These are phyloP conservation scores for Drechslerella stenobrocha DNA, from an alignment of 2,329 filamentous ascomycete genomes.

Conservation along the genomic window DNA sequence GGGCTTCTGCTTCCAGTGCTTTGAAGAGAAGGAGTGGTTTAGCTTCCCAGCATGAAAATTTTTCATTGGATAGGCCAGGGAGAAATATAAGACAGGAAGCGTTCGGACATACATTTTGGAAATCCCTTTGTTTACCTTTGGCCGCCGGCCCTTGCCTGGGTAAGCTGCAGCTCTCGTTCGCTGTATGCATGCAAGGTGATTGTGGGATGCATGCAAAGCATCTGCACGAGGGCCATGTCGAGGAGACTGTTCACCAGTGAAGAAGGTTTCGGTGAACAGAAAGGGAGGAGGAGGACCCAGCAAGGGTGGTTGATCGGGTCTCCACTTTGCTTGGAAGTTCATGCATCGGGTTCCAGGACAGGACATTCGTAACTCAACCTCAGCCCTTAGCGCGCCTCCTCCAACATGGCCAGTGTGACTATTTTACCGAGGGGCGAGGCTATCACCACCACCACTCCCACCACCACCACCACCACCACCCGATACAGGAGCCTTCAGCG, in stretches of 20 bases:
- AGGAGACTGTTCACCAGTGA: conserved; percentile 37
- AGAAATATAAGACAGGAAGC: conserved; percentile 13
- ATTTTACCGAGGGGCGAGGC: conserved; percentile 36
- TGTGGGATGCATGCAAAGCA: conserved; percentile 49
- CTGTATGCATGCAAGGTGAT: conserved; percentile 48
- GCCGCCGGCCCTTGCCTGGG: conserved; percentile 32
- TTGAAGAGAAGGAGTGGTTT: conserved; percentile 37
- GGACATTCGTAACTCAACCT: conserved; percentile 44
- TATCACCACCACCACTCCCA: neutral
- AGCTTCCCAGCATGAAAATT: conserved; percentile 45
- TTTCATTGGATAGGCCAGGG: conserved; percentile 46
- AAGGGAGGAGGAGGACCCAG: conserved; percentile 24
- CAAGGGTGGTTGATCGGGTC: conserved; percentile 11
- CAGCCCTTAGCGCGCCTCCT: conserved; percentile 46
- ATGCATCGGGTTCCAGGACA: conserved; percentile 37
- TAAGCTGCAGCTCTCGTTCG: conserved; percentile 48
- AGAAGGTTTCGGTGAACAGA: conserved; percentile 44
- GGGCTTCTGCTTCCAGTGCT: conserved; percentile 40
- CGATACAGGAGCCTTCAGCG: neutral
- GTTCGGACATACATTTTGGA: conserved; percentile 2
- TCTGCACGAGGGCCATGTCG: conserved; percentile 49
- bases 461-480: neutral
- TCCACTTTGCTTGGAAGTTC: conserved; percentile 49
- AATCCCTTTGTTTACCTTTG: conserved; percentile 47
- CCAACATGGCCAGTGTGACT: conserved; percentile 44